Base-by-base conservation (phyloP, 2,329 filamentous ascomycete genomes). In the Cladophialophora psammophila region DNA sequence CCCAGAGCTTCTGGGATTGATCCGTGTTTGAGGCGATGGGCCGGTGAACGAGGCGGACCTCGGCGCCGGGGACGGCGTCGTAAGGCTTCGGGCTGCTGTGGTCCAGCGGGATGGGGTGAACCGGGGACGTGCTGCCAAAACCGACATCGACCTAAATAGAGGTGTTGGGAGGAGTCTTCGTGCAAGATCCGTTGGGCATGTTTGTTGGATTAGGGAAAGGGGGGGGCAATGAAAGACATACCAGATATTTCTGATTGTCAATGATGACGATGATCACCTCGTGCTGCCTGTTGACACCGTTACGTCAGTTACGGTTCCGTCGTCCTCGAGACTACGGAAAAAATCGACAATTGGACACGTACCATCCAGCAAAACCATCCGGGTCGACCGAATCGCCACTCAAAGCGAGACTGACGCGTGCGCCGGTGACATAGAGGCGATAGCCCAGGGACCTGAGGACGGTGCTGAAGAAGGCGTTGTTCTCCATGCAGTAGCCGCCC, bases 401-500 rank as follows among this genome's bases (percentile, higher is more conserved):
- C 66, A 75, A 66, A 66, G 72, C 73, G 34, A 71, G 69, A 66
- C 76, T 79, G 26, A 83, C 78, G 50, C 86, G 78, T 0, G 82
- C 88, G 2, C 87, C 88, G 0, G 83, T 82, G 0, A 84, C 80
- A 73, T 88, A 89, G 0, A 85, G 82, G 8, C 73, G 67, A 64
- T 82, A 88, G 0, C 85, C 86, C 40, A 88, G 72, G 0, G 80
- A 83, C 50, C 80, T 78, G 54, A 88, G 73, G 12, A 88, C 76
- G 3, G 80, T 81, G 6, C 80, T 81, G 66, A 88, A 84, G 36
- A 88, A 76, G 3, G 77, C 75, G 54, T 87, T 87, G 69, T 83
- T 86, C 75, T 88, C 86, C 85, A 88, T 87, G 73, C 86, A 88
- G 67, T 88, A 87, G 1, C 87, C 87, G 32, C 87, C 86, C 36